Evolutionary conservation across 192 early-diverging fungal genomes (phyloP).

Genomic region (Rhizophagus clarus): DNA sequence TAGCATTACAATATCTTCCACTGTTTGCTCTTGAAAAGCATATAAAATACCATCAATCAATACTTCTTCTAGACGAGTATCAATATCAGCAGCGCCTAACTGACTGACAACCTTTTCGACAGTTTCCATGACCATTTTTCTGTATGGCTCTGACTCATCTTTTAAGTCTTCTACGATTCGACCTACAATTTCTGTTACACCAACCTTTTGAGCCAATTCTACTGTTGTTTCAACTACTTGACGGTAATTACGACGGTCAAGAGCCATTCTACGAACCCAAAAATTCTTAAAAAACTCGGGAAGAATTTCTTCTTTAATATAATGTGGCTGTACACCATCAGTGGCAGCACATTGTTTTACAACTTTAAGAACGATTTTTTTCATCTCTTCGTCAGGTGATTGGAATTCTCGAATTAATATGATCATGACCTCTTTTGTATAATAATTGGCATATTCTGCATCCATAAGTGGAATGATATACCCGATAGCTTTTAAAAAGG

Average conservation of each 20-base stretch:
- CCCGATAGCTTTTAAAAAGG: constrained; percentile 98
- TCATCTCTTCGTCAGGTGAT: constrained; percentile 98
- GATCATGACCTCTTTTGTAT: constrained; percentile 92
- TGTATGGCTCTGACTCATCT: constrained; percentile 91
- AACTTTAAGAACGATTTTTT: constrained; percentile 97
- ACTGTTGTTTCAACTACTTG: constrained; percentile 97
- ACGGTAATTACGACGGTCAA: constrained; percentile 90
- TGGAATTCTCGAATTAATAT: constrained; percentile 95
- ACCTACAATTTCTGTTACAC: constrained; percentile 86
- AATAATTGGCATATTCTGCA: constrained; percentile 89
- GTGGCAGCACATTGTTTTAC: constrained; percentile 96
- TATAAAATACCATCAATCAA: constrained; percentile 96
- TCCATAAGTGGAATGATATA: constrained; percentile 99
- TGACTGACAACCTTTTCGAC: constrained; percentile 77
- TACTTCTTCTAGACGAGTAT: constrained; percentile 88
- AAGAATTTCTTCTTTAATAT: constrained; percentile 89
- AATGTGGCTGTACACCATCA: constrained; percentile 83
- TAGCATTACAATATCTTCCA: constrained; percentile 89
- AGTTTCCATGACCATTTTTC: constrained; percentile 98
- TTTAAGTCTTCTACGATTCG: constrained; percentile 91
- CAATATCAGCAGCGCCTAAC: constrained; percentile 90
- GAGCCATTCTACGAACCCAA: constrained; percentile 96
- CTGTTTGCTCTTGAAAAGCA: constrained; percentile 98
- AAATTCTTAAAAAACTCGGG: constrained; percentile 96
- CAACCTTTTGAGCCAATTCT: constrained; percentile 90